Evolutionary conservation across 805 yeast species (phyloP).

Genomic region (Kazachstania viticola): DNA sequence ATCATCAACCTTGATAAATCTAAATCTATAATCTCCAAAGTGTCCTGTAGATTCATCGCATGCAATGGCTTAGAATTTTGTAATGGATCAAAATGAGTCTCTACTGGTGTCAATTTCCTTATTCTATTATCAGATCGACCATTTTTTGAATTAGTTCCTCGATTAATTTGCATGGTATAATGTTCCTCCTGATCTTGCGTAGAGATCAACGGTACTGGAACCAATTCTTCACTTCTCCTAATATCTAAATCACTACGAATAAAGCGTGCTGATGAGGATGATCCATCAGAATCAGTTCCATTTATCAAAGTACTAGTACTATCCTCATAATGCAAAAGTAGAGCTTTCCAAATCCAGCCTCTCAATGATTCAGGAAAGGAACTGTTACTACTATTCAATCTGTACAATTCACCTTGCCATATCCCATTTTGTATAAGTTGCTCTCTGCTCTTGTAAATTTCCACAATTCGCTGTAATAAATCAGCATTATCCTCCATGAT

Average conservation of each 20-base stretch:
- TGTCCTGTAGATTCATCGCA: slow-evolving; percentile 11
- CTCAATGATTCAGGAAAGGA: slow-evolving; percentile 5
- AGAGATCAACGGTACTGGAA: too few species aligned
- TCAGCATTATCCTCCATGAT: slow-evolving; percentile 1
- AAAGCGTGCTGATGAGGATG: too few species aligned
- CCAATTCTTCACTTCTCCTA: too few species aligned
- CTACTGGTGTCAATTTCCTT: slow-evolving; percentile 17
- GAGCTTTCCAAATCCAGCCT: slow-evolving; percentile 25
- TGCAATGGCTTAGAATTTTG: neutral
- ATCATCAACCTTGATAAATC: slow-evolving; percentile 21
- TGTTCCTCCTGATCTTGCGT: too few species aligned
- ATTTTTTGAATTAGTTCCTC: slow-evolving; percentile 1
- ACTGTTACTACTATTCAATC: neutral
- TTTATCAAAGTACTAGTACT: too few species aligned
- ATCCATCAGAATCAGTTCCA: too few species aligned
- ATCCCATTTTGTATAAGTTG: slow-evolving; percentile 20
- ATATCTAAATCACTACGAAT: too few species aligned
- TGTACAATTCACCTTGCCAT: slow-evolving; percentile 22
- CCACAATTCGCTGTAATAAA: slow-evolving; percentile 7
- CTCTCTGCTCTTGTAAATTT: slow-evolving; percentile 17
- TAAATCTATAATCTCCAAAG: slow-evolving; percentile 20
- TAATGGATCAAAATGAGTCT: slow-evolving; percentile 7
- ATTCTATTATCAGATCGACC: slow-evolving; percentile 11
- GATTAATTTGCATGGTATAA: too few species aligned
- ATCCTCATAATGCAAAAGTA: slow-evolving; percentile 10